phyloP scores from a whole-genome alignment of 768 basidiomycete genomes.

The Rubroboletus pulcherrimus region DNA sequence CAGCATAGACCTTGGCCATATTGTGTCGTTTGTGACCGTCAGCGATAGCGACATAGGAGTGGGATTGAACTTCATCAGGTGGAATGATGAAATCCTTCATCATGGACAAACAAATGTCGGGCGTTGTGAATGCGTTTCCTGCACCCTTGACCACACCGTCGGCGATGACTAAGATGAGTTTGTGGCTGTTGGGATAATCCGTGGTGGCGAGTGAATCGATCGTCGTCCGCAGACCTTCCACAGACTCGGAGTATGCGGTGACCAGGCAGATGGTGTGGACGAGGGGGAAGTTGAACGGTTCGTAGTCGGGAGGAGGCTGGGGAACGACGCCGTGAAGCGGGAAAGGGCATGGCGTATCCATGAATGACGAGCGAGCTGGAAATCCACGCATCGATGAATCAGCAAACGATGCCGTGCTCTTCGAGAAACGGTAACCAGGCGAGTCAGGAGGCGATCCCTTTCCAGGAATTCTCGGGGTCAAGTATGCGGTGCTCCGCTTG shows the following conservation, averaged over 20 bases:
- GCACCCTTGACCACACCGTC: conserved; percentile 98
- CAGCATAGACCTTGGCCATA: conserved; percentile 98
- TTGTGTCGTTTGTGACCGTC: conserved; percentile 99
- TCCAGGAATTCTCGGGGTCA: conserved; percentile 32
- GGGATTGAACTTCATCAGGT: conserved; percentile 81
- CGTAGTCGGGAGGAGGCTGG: conserved; percentile 86
- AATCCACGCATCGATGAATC: conserved; percentile 34
- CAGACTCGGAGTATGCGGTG: conserved; percentile 96
- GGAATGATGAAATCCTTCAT: conserved; percentile 92
- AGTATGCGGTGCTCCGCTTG: conserved; percentile 58
- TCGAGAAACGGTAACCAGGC: conserved; percentile 66
- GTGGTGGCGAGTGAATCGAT: conserved; percentile 98
- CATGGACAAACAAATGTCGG: conserved; percentile 92
- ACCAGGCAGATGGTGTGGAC: conserved; percentile 94
- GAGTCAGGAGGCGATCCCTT: conserved; percentile 74
- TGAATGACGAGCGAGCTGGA: conserved; percentile 47
- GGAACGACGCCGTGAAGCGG: conserved; percentile 87
- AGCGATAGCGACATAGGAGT: conserved; percentile 97
- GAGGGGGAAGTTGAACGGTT: conserved; percentile 95
- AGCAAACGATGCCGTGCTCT: conserved; percentile 74
- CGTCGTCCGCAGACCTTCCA: conserved; percentile 94
- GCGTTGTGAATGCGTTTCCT: conserved; percentile 85
- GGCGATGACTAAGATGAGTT: conserved; percentile 90
- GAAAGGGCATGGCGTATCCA: conserved; percentile 84
- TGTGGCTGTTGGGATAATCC: conserved; percentile 98